Evolutionary conservation across 257 asterid genomes (phyloP), one percentile per base, ranked within the genome.

Genomic region (Salvia rosmarinus): DNA sequence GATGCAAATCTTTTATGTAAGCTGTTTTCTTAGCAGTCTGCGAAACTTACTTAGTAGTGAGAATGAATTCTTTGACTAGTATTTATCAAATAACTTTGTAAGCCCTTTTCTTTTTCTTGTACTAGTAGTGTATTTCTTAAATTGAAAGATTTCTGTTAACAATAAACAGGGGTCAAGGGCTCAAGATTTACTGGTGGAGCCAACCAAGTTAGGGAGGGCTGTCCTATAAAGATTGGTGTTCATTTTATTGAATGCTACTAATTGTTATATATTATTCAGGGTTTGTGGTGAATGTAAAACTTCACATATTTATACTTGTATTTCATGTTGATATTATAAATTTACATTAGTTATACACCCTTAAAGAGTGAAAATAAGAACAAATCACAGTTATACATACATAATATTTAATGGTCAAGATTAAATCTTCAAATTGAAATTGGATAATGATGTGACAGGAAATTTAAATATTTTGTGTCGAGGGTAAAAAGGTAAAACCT

Each of bases 151-250:
- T 19, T 12, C 62, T 9, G 66, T 57, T 64, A 39, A 7, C 44
- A 39, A 37, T 37, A 37, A 39, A 73, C 78, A 59, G 71, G 67
- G 66, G 19, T 43, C 7, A 55, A 25, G 62, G 23, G 4, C 19
- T 25, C 63, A 50, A 49, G 67, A 75, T 37, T 70, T 28, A 40
- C 54, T 62, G 76, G 71, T 67, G 70, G 68, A 71, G 65, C 72
- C 69, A 44, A 50, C 72, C 69, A 44, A 50, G 64, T 64, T 40
- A 16, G 46, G 67, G 21, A 64, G 61, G 61, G 10, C 49, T 9
- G 25, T 37, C 47, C 47, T 58, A 17, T 9, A 7, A 56, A 68
- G 50, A 78, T 68, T n/a, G 59, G 61, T 73, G 64, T 68, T 49
- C 16, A 35, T 64, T 75, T 50, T 20, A 40, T 19, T 50, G 9